phyloP scores from a whole-genome alignment of 2,329 filamentous ascomycete species.

The Penicillium oxalicum region DNA sequence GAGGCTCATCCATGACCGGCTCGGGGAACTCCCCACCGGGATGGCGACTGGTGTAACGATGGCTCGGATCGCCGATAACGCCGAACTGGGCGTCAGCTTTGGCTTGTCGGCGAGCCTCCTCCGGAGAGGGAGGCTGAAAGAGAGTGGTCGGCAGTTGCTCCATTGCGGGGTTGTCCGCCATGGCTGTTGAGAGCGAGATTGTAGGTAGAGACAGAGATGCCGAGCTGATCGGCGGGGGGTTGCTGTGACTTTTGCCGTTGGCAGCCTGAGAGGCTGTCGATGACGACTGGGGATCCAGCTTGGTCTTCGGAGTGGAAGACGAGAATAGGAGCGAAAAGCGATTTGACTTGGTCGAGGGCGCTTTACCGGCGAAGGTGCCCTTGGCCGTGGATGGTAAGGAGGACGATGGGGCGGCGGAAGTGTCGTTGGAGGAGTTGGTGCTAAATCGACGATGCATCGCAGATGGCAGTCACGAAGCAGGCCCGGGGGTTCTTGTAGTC shows the following conservation, averaged over 20 bases:
- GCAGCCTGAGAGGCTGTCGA: conserved; percentile 61
- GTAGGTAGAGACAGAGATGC: conserved; percentile 75
- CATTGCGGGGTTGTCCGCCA: conserved; percentile 65
- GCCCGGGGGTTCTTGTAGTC: conserved; percentile 6
- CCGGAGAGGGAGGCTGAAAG: conserved; percentile 81
- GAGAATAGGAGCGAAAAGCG: conserved; percentile 80
- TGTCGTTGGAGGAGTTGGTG: conserved; percentile 52
- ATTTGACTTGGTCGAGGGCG: conserved; percentile 58
- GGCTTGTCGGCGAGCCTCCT: conserved; percentile 69
- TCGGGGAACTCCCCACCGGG: conserved; percentile 72
- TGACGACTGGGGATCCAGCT: conserved; percentile 50
- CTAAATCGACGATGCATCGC: conserved; percentile 60
- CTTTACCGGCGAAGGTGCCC: conserved; percentile 44
- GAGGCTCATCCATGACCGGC: conserved; percentile 88
- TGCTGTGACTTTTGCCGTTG: conserved; percentile 48
- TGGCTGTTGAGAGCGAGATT: conserved; percentile 85
- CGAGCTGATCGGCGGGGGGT: conserved; percentile 57
- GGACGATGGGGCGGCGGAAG: conserved; percentile 45
- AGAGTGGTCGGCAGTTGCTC: conserved; percentile 72
- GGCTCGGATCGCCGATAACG: conserved; percentile 69
- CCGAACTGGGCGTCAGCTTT: conserved; percentile 87
- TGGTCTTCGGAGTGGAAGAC: conserved; percentile 64
- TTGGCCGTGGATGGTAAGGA: conserved; percentile 51
- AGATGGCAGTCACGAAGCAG: conserved; percentile 26
- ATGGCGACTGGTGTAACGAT: conserved; percentile 85